phyloP scores from a whole-genome alignment of 805 yeast species.

The Komagataella kurtzmanii region DNA sequence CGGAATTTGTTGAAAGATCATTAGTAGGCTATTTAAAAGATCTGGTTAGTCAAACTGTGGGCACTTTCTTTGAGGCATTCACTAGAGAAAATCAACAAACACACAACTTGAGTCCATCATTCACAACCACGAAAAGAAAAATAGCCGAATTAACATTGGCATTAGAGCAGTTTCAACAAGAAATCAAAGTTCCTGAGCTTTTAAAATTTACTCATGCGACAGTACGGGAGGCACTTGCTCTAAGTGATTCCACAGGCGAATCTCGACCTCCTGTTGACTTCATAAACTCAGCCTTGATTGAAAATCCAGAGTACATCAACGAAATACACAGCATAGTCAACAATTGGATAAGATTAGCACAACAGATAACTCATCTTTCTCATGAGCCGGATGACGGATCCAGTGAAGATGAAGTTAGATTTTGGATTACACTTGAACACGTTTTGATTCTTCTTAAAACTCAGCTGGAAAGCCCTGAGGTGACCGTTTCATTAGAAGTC shows the following conservation, averaged over 20 bases:
- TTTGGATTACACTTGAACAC: constrained; percentile 64
- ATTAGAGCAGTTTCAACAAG: constrained; percentile 52
- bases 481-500: constrained; percentile 42
- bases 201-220: constrained; percentile 34
- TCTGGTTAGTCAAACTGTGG: background rate
- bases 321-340: constrained; percentile 58
- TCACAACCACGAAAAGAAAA: constrained; percentile 38
- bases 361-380: constrained; percentile 36
- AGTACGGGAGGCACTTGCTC: constrained; percentile 24
- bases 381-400: constrained; percentile 44
- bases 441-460: constrained; percentile 40
- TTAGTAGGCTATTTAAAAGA: background rate
- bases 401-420: constrained; percentile 52
- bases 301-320: constrained; percentile 43
- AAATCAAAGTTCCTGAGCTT: constrained; percentile 58
- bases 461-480: constrained; percentile 43
- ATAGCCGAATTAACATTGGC: constrained; percentile 57
- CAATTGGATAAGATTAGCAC: constrained; percentile 58
- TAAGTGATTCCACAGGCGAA: constrained; percentile 3
- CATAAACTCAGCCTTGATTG: constrained; percentile 23
- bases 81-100: background rate
- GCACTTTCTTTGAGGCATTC: background rate
- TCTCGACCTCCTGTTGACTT: constrained; percentile 3
- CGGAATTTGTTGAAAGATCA: background rate
- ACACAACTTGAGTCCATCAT: background rate